Evolutionary conservation across 1,139 yeast genomes (phyloP).

Genomic region (Sugiyamaella pinicola): DNA sequence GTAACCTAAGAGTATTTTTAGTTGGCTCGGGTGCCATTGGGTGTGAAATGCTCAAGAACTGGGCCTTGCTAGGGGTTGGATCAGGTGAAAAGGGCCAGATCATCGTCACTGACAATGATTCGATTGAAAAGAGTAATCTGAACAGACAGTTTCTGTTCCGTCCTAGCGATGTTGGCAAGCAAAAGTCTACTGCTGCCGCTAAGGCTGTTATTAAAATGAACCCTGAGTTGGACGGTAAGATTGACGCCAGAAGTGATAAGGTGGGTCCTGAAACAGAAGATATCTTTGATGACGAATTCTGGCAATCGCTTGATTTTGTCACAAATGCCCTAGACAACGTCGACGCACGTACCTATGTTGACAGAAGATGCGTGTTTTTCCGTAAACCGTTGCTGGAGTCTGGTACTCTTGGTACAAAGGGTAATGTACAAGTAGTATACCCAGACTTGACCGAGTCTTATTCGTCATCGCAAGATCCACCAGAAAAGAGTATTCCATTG

Average conservation of each 20-base stretch:
- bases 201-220: conserved; percentile 82
- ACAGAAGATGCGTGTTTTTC: conserved; percentile 93
- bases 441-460: conserved; percentile 94
- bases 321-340: conserved; percentile 97
- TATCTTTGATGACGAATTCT: conserved; percentile 82
- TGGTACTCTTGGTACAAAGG: conserved; percentile 97
- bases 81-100: conserved; percentile 88
- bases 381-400: conserved; percentile 90
- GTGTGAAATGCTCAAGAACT: conserved; percentile 96
- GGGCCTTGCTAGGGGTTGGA: conserved; percentile 97
- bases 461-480: conserved; percentile 97
- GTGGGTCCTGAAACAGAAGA: conserved; percentile 93
- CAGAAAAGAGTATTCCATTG: conserved; percentile 94
- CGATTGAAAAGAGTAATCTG: conserved; percentile 91
- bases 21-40: conserved; percentile 99
- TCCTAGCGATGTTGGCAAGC: conserved; percentile 89
- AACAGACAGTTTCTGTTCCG: conserved; percentile 96
- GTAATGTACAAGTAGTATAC: conserved; percentile 94
- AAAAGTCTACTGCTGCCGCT: conserved; percentile 90
- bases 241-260: conserved; percentile 76
- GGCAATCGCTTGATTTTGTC: conserved; percentile 81
- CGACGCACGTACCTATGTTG: conserved; percentile 97
- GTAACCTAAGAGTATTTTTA: conserved; percentile 79
- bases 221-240: conserved; percentile 76
- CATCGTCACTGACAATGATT: conserved; percentile 86